Evolutionary conservation across 2,329 filamentous ascomycete species (phyloP), one percentile per base, ranked within the genome.

Genomic region (Fusarium albosuccineum): DNA sequence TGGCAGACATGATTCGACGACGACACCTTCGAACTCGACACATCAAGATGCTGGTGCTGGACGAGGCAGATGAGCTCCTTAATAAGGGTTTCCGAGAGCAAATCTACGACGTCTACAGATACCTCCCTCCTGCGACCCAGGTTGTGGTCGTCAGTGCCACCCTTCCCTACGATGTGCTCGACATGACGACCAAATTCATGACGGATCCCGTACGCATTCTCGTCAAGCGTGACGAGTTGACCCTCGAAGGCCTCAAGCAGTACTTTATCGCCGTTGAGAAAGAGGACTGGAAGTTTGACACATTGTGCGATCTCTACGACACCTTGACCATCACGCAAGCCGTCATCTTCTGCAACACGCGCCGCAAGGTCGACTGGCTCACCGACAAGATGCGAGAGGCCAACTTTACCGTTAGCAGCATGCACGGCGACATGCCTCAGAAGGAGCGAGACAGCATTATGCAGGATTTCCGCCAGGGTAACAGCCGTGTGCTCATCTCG

Each of bases 141-240:
- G 96, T 98, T n/a, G 96, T 98, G 3, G 93, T 99, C 29, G 93
- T 99, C 72, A 97, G 93, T 55, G 96, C 96, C 68, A 99, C 96
- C 5, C 90, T 99, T 34, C 96, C 96, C 45, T 97, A 98, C 85
- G 96, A 99, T 77, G 96, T 99, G 17, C 88, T 99, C 54, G 95
- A 98, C 80, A 97, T 99, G 92, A 99, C 96, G 33, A 98, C 95
- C 71, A 98, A 98, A 81, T 99, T 99, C 87, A 99, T 99, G 96
- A 97, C 93, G 27, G 95, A 98, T 75, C 95, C 95, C 1, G 95
- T 97, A 45, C 92, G 95, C 70, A 97, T 98, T 76, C 87, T 98
- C 27, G 95, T 98, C 79, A 97, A 98, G 89, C 94, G 94, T 90
- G 96, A 98, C 81, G 96, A 99, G 80, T 83, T 99, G 85, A 99